Evolutionary conservation across 768 basidiomycete species (phyloP).

Genomic region (Boletus rubroflammeus): DNA sequence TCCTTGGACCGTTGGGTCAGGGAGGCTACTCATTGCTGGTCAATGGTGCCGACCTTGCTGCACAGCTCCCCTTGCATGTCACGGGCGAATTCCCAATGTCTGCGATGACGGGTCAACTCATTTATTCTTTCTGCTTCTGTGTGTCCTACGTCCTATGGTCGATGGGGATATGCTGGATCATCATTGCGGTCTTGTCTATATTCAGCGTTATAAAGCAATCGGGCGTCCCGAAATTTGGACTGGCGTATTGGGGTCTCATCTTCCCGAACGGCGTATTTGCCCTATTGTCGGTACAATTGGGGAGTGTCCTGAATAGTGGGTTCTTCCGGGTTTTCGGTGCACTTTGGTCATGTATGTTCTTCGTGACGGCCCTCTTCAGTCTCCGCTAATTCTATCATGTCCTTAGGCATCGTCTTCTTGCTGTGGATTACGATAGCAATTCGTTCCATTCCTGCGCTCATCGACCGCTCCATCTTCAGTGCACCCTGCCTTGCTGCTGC

Average conservation of each 20-base stretch:
- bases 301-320: constrained; percentile 43
- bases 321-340: constrained; percentile 54
- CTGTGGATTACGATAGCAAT: constrained; percentile 42
- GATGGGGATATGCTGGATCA: constrained; percentile 52
- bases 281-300: constrained; percentile 47
- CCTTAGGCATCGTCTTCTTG: constrained; percentile 38
- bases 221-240: constrained; percentile 38
- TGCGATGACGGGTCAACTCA: constrained; percentile 36
- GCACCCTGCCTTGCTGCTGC: constrained; percentile 40
- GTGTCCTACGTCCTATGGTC: constrained; percentile 49
- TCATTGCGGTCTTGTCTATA: constrained; percentile 42
- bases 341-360: constrained; percentile 45
- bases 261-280: constrained; percentile 57
- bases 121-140: constrained; percentile 44
- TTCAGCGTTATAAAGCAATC: constrained; percentile 30
- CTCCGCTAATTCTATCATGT: neutral
- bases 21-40: constrained; percentile 45
- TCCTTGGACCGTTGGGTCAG: constrained; percentile 53
- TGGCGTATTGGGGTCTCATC: constrained; percentile 53
- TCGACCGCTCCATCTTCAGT: constrained; percentile 46
- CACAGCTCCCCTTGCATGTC: constrained; percentile 33
- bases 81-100: constrained; percentile 31
- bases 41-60: constrained; percentile 37
- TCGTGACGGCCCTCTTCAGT: neutral
- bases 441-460: constrained; percentile 42